These are phyloP conservation scores for Rhynchosporium secalis DNA, from an alignment of 2,329 filamentous ascomycete species.

Conservation along the genomic window DNA sequence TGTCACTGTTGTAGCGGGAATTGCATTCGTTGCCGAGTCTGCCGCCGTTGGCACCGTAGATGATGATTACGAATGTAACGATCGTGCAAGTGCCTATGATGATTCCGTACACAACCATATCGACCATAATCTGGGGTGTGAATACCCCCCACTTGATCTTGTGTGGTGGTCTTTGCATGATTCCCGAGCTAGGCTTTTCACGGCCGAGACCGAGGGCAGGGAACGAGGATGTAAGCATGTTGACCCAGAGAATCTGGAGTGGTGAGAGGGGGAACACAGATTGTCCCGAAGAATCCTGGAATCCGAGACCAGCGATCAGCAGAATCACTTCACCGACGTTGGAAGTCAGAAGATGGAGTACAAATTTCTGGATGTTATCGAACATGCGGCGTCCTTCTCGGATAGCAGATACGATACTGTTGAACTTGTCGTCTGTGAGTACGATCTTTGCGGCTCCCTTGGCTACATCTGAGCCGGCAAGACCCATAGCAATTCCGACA, in stretches of 20 bases:
- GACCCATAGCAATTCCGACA: slow-evolving; percentile 62
- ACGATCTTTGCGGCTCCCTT: slow-evolving; percentile 63
- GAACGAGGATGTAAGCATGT: slow-evolving; percentile 70
- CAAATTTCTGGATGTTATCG: slow-evolving; percentile 74
- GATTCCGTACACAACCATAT: slow-evolving; percentile 76
- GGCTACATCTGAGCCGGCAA: slow-evolving; percentile 62
- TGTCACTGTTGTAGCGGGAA: slow-evolving; percentile 51
- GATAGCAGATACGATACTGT: slow-evolving; percentile 69
- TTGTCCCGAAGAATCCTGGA: slow-evolving; percentile 68
- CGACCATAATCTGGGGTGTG: slow-evolving; percentile 72
- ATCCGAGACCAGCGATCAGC: slow-evolving; percentile 78
- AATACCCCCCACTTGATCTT: slow-evolving; percentile 68
- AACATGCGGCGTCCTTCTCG: slow-evolving; percentile 74
- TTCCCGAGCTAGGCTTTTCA: slow-evolving; percentile 71
- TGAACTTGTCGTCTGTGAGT: slow-evolving; percentile 70
- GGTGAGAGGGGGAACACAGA: slow-evolving; percentile 86
- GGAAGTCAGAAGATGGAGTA: slow-evolving; percentile 61
- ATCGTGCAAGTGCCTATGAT: slow-evolving; percentile 52
- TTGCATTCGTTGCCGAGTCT: slow-evolving; percentile 58
- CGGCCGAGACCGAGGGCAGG: slow-evolving; percentile 65
- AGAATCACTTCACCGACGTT: slow-evolving; percentile 84
- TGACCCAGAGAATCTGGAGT: slow-evolving; percentile 89
- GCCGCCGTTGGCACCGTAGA: slow-evolving; percentile 51
- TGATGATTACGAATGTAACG: slow-evolving; percentile 51
- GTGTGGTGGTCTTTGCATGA: slow-evolving; percentile 78